Conservation (phyloP, 768 basidiomycete genomes). For the Scleroderma citrinum region DNA sequence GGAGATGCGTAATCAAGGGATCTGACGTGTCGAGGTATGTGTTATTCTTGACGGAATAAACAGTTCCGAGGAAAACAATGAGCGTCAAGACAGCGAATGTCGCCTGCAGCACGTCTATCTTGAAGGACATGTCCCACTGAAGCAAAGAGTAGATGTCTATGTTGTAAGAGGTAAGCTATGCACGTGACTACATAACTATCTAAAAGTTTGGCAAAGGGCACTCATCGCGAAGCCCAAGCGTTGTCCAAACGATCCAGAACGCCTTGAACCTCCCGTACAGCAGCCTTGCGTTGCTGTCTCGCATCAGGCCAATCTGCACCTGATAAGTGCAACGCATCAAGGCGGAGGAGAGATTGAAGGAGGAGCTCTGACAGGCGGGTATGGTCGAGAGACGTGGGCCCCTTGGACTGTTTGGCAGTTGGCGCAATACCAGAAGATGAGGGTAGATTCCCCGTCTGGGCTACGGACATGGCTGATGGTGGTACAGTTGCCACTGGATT, state of each 20-base stretch:
- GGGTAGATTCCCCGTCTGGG: not conserved
- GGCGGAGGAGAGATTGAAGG: conserved; percentile 77
- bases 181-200: too few species aligned
- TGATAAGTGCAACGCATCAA: conserved; percentile 69
- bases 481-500: not conserved
- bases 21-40: conserved; percentile 86
- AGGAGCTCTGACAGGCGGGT: conserved; percentile 72
- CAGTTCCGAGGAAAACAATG: conserved; percentile 54
- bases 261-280: conserved; percentile 79
- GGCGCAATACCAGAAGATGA: conserved; percentile 3
- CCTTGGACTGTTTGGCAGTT: conserved; percentile 1
- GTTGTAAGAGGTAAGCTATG: not conserved
- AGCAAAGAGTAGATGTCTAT: not conserved
- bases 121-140: conserved; percentile 12
- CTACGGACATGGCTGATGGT: conserved; percentile 9
- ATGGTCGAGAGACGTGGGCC: conserved; percentile 34
- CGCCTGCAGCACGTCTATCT: conserved; percentile 18
- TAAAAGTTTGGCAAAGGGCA: too few species aligned
- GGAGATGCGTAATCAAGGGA: conserved; percentile 59
- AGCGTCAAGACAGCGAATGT: conserved; percentile 39
- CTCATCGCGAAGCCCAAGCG: conserved; percentile 44
- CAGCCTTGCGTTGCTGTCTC: conserved; percentile 74
- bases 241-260: conserved; percentile 76
- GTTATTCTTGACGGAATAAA: conserved; percentile 54
- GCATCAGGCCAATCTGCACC: conserved; percentile 76